Conservation (phyloP, 208 protist genomes). For the Endotrypanum monterogeii region DNA sequence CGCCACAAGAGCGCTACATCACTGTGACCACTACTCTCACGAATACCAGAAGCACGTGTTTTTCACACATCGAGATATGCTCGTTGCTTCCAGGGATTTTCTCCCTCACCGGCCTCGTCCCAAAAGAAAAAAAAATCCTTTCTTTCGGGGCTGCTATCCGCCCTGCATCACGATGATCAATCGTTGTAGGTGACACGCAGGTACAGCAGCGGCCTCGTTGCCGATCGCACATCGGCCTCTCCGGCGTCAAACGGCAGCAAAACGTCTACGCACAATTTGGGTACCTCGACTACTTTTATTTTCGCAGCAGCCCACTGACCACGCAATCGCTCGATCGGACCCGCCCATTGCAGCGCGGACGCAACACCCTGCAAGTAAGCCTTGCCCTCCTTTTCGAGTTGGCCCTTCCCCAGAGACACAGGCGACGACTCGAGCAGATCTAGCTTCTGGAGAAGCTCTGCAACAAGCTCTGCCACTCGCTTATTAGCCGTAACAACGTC, state of each 20-base stretch:
- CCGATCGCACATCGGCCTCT: conserved; percentile 11
- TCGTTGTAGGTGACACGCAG: conserved; percentile 16
- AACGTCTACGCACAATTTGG: conserved; percentile 30
- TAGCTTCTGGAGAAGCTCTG: conserved; percentile 20
- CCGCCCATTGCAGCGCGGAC: conserved; percentile 1
- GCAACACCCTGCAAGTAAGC: conserved; percentile 8
- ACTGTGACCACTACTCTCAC: background rate
- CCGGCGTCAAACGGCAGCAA: conserved; percentile 42
- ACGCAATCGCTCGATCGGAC: background rate
- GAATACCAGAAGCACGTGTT: background rate
- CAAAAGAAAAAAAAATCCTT: background rate
- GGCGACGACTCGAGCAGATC: background rate
- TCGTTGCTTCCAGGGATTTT: background rate
- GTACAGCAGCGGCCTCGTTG: conserved; percentile 39
- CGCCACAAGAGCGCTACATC: background rate
- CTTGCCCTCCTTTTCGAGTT: conserved; percentile 4
- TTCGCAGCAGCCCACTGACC: conserved; percentile 6
- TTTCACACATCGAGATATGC: background rate
- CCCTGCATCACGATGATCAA: background rate
- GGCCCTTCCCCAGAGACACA: background rate
- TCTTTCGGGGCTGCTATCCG: background rate
- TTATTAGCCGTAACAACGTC: conserved; percentile 51
- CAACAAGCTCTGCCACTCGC: conserved; percentile 25
- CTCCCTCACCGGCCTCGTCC: background rate
- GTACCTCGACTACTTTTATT: conserved; percentile 16